Conservation (phyloP, 1,284 basidiomycete genomes). For the Microbotryomycetes sp. region DNA sequence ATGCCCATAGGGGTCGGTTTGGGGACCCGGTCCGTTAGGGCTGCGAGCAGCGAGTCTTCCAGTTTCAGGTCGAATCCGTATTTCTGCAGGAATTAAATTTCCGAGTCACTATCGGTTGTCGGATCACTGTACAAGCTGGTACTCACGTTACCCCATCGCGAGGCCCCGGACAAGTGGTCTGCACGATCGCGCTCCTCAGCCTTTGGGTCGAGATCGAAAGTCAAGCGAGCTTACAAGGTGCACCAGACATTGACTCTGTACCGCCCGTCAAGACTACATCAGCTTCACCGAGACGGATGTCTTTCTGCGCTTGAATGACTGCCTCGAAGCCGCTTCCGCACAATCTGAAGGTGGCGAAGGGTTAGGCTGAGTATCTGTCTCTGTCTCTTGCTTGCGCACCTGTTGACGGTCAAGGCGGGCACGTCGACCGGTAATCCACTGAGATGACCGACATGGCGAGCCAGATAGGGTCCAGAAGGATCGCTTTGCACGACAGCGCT, state of each 20-base stretch:
- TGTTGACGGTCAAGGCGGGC: conserved; percentile 51
- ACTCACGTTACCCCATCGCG: conserved; percentile 38
- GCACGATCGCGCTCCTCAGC: no score
- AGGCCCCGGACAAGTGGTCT: conserved; percentile 43
- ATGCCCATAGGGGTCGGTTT: conserved; percentile 37
- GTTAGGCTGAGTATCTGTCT: neutral
- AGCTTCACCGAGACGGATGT: conserved; percentile 77
- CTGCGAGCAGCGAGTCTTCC: conserved; percentile 50
- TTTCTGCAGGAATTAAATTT: conserved; percentile 26
- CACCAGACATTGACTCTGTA: conserved; percentile 96
- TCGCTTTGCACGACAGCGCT: conserved; percentile 45
- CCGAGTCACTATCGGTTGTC: neutral
- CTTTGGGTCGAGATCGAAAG: no score
- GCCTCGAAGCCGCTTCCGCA: conserved; percentile 95
- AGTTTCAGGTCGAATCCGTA: conserved; percentile 51
- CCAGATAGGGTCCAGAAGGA: conserved; percentile 81
- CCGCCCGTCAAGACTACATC: conserved; percentile 86
- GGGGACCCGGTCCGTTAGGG: conserved; percentile 49
- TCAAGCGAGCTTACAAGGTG: conserved; percentile 49
- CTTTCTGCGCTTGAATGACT: conserved; percentile 85
- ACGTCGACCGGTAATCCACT: conserved; percentile 56
- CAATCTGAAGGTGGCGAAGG: conserved; percentile 57
- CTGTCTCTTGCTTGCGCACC: conserved; percentile 30
- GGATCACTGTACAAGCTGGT: neutral
- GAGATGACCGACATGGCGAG: conserved; percentile 84